Base-by-base conservation (phyloP, 345 rosid genomes). In the Camelina sativa region DNA sequence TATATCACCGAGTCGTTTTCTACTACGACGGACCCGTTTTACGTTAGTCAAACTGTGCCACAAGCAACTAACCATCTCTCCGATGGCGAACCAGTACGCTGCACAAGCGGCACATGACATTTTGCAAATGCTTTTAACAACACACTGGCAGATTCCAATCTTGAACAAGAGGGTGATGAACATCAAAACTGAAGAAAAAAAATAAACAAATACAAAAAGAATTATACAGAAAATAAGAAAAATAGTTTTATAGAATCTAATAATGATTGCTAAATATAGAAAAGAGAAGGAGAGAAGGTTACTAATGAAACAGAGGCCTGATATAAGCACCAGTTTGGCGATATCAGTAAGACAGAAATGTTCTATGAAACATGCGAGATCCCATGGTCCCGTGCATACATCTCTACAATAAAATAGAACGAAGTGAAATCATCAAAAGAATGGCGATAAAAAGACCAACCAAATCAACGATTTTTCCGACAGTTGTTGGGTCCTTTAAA, bases 101-200 rank as follows among this genome's bases (percentile, higher is more conserved):
- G 79, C 82, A 38, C 91, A 90, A 5, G 81, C 86, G 16, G 84
- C 84, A 83, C 87, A 92, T n/a, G 88, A 85, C 85, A 90, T 85
- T 72, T 85, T 88, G 65, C 93, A 86, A 9, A 92, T 81, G 86
- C 90, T 84, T 84, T 76, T 87, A 40, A 69, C 80, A 11, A 86
- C 62, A 85, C 94, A 87, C 46, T 86, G 91, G 80, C 85, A 90
- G n/a, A 90, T 83, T 19, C 96, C 96, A 66, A 90, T 50, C 82
- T 87, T 83, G 88, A 87, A 85, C 62, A 87, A 53, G 15, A 86
- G 83, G 64, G 87, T 88, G 78, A 86, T 73, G 87, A 90, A 88
- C 78, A 90, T 62, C 67, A 89, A 76, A 72, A 81, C 96, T 89
- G 57, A 53, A 79, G 57, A 48, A 78, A 48, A 77, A n/a, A 20